Base-by-base conservation (phyloP, 805 yeast genomes). In the Candida sonorensis region DNA sequence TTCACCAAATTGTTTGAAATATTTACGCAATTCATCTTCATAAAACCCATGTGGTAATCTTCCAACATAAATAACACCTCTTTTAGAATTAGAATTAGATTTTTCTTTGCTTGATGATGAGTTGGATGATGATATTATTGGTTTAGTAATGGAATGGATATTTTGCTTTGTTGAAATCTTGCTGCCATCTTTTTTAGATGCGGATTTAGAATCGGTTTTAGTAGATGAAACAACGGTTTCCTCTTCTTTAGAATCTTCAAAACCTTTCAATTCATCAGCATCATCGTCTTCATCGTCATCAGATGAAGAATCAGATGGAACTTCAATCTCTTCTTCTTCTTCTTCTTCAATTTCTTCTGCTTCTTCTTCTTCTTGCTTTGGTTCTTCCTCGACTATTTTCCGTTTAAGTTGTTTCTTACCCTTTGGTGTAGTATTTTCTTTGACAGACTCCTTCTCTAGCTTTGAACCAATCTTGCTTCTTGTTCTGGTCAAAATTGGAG, bases 31-130 rank as follows among this genome's bases (percentile, higher is more conserved):
- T 55, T 83, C 90, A 24, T 61, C 67, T 60, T 92, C 97, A 48
- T 86, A 79, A 64, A 92, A 86, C 26, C 95, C 95, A 46, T 81
- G 79, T 28, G 98, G 98, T 42, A 92, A 69, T 53, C 97, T 76
- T 34, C 97, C 96, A 22, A 92, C 72, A 57, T 88, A 92, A 34
- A 92, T 64, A 33, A 86, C 85, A 23, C 90, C 87, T 29, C 74
- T 67, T 20, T 64, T 62, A 6, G 48, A 42, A 18, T 51, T 48
- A 15, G 26, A 29, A 5, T 31, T 21, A 10, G 31, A 17, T 8
- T 24, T 23, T 10, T 30, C 11, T 21, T 38, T 23, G 10, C 31
- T 25, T 7, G 41, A 33, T 5, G 37, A 23, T 13, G 26, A 26
- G 12, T 35, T 23, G 10, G 23, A 21, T 7, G 23, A 21, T 9